Conservation (phyloP, 2,329 filamentous ascomycete genomes). For the Calonectria leucothoes region DNA sequence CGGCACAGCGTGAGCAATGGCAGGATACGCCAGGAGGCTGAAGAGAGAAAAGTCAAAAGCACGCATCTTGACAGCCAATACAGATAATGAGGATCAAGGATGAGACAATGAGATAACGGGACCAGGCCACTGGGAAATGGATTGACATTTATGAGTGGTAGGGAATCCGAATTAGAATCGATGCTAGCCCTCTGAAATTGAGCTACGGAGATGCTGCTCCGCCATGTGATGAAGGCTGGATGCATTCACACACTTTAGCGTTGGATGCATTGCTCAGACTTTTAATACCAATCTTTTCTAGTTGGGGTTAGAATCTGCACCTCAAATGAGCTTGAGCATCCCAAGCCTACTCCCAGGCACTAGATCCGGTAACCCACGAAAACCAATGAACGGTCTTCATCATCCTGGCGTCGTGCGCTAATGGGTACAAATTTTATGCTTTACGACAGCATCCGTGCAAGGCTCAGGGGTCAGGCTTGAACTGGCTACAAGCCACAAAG, state of each 20-base stretch:
- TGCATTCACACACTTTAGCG: background rate
- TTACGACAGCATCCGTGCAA: background rate
- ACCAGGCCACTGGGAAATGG: background rate
- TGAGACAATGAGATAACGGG: background rate
- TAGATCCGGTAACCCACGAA: background rate
- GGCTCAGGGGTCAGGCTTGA: background rate
- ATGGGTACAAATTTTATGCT: background rate
- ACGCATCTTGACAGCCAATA: background rate
- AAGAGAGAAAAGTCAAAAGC: background rate
- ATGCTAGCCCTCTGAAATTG: background rate
- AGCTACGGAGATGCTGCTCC: background rate
- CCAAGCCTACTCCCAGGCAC: background rate
- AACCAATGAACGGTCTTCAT: background rate
- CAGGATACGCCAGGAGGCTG: background rate
- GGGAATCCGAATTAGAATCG: background rate
- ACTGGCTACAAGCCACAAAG: background rate
- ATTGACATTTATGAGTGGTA: background rate
- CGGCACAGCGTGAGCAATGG: background rate
- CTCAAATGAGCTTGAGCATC: background rate
- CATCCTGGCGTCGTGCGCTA: background rate
- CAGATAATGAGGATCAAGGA: background rate
- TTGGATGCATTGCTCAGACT: background rate
- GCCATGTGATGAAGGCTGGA: background rate
- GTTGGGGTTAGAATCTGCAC: background rate
- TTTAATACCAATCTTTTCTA: background rate